Conservation (phyloP, 352 stramenopile species). For the Pythium myriotylum region DNA sequence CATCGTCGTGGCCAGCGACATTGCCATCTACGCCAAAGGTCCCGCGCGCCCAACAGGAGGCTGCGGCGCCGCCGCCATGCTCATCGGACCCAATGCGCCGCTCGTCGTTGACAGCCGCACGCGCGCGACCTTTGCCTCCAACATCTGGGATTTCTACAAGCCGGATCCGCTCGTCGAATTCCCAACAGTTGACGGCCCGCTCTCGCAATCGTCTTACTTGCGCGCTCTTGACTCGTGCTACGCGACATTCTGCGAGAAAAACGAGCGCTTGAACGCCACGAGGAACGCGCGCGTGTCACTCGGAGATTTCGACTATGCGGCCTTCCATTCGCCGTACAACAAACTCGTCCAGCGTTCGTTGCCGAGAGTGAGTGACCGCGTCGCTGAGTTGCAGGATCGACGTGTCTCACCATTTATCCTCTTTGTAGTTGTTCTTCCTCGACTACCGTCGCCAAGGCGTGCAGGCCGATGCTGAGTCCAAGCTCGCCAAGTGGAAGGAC, state of each 20-base stretch:
- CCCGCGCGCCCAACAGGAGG: conserved; percentile 89
- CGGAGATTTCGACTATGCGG: conserved; percentile 87
- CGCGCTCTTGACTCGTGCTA: conserved; percentile 96
- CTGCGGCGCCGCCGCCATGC: conserved; percentile 95
- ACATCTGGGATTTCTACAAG: conserved; percentile 99
- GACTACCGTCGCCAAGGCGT: conserved; percentile 48
- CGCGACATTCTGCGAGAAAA: conserved; percentile 87
- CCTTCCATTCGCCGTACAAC: conserved; percentile 99
- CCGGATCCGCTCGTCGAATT: conserved; percentile 92
- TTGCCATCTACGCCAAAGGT: conserved; percentile 95
- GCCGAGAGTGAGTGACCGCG: conserved; percentile 65
- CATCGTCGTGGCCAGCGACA: conserved; percentile 96
- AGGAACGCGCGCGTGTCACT: conserved; percentile 49
- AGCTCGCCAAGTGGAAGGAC: conserved; percentile 71
- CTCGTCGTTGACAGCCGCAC: conserved; percentile 90
- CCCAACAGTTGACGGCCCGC: conserved; percentile 93
- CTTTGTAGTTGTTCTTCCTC: conserved; percentile 50
- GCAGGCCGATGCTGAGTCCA: conserved; percentile 29
- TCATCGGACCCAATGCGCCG: conserved; percentile 95
- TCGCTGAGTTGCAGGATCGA: not conserved
- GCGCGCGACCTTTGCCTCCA: conserved; percentile 89
- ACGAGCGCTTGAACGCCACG: conserved; percentile 25
- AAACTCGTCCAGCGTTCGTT: conserved; percentile 98
- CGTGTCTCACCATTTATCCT: not conserved
- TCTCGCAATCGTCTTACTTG: conserved; percentile 96